Conservation (phyloP, 75 land plant genomes). For the Sequoiadendron giganteum region DNA sequence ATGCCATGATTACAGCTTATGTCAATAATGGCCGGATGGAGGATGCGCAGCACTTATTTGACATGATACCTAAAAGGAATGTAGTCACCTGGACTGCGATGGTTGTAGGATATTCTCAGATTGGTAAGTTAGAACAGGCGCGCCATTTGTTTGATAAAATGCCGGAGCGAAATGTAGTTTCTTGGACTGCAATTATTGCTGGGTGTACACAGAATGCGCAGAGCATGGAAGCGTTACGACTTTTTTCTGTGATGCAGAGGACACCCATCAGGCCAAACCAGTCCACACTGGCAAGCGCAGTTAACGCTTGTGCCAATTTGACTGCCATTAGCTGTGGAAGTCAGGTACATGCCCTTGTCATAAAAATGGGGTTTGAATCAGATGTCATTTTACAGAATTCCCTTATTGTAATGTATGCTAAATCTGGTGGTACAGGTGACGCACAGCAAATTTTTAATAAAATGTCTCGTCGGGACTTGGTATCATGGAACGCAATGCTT, state of each 20-base stretch:
- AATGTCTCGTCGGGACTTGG: background rate
- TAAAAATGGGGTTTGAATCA: background rate
- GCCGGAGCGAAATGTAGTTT: too few species aligned
- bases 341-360: background rate
- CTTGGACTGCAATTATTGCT: background rate
- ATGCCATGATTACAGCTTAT: too few species aligned
- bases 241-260: background rate
- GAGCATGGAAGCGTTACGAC: background rate
- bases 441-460: background rate
- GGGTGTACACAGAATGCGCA: slow-evolving; percentile 4
- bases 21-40: too few species aligned
- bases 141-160: too few species aligned
- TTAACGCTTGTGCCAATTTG: slow-evolving; percentile 1
- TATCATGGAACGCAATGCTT: background rate
- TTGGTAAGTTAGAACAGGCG: background rate
- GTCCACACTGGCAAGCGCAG: background rate
- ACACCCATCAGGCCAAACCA: background rate
- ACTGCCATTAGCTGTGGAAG: background rate
- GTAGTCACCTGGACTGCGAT: background rate
- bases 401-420: slow-evolving; percentile 2
- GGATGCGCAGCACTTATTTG: background rate
- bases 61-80: slow-evolving; percentile 5
- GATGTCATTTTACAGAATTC: slow-evolving; percentile 6
- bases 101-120: background rate
- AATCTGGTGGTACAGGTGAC: background rate